Percentiles rank a stretch among this genome's conserved stretches.
Conservation (phyloP, 257 asterid genomes). For the Eucommia ulmoides region DNA sequence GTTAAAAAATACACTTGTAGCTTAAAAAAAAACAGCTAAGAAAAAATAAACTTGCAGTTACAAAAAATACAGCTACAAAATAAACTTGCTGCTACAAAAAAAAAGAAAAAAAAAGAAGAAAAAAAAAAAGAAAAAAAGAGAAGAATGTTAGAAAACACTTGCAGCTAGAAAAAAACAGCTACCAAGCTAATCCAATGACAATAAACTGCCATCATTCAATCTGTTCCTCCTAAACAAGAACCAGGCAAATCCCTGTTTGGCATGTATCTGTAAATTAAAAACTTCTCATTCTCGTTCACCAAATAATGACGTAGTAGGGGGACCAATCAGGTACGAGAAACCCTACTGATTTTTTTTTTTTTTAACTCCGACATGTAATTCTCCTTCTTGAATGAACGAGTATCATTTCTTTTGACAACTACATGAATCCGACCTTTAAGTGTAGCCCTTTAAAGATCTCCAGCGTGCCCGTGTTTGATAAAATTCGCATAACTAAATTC, state of each 20-base stretch:
- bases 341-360: neutral
- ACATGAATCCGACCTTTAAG: neutral
- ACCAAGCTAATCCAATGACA: too few species aligned
- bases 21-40: too few species aligned
- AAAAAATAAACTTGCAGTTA: too few species aligned
- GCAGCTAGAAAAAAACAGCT: too few species aligned
- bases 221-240: too few species aligned
- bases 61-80: too few species aligned
- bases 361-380: neutral
- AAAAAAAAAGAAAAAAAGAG: too few species aligned
- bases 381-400: neutral
- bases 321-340: neutral
- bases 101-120: too few species aligned
- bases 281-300: neutral
- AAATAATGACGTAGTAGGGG: neutral
- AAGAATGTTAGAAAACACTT: too few species aligned
- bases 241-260: neutral
- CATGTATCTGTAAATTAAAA: neutral
- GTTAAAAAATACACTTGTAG: too few species aligned
- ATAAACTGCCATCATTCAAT: too few species aligned
- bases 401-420: slow-evolving; percentile 1
- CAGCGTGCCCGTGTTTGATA: neutral
- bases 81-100: too few species aligned
- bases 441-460: neutral
- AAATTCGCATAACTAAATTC: neutral